A percentile compares a stretch with the other conserved stretches of the same genome.
Evolutionary conservation across 805 yeast genomes (phyloP).

Genomic region (Candida coquimbonensis): DNA sequence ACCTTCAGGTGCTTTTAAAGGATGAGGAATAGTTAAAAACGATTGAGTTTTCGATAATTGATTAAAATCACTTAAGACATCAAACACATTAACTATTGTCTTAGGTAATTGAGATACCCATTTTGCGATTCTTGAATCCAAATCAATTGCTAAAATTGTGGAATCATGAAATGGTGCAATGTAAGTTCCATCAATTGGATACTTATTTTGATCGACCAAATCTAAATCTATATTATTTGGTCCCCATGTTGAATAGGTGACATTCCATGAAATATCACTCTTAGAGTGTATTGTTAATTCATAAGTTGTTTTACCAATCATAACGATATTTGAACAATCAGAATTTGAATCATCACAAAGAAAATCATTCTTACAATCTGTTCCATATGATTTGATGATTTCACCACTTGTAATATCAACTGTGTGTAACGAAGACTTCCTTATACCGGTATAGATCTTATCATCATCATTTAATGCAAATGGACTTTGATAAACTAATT

Average conservation of each 20-base stretch:
- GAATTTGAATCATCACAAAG: conserved; percentile 5
- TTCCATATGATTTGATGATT: conserved; percentile 62
- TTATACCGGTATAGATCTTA: conserved; percentile 80
- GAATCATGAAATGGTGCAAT: conserved; percentile 82
- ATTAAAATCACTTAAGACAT: conserved; percentile 39
- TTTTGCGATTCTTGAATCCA: conserved; percentile 58
- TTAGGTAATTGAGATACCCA: conserved; percentile 77
- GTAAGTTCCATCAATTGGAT: conserved; percentile 65
- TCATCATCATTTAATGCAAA: conserved; percentile 66
- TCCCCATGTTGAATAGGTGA: conserved; percentile 85
- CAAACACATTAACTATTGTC: conserved; percentile 73
- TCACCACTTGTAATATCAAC: conserved; percentile 72
- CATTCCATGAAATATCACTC: conserved; percentile 70
- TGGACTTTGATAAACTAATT: conserved; percentile 77
- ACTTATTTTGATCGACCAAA: conserved; percentile 39
- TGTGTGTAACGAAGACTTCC: conserved; percentile 68
- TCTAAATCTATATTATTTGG: conserved; percentile 73
- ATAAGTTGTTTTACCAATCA: conserved; percentile 67
- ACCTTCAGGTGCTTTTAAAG: conserved; percentile 34
- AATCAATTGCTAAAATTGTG: conserved; percentile 69
- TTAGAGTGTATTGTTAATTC: conserved; percentile 72
- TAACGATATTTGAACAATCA: conserved; percentile 33
- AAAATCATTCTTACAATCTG: conserved; percentile 10
- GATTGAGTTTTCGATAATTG: conserved; percentile 19
- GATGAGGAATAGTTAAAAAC: conserved; percentile 60